These are phyloP conservation scores for Chionographis japonica DNA, from an alignment of 106 monocot genomes.

Conservation along the genomic window DNA sequence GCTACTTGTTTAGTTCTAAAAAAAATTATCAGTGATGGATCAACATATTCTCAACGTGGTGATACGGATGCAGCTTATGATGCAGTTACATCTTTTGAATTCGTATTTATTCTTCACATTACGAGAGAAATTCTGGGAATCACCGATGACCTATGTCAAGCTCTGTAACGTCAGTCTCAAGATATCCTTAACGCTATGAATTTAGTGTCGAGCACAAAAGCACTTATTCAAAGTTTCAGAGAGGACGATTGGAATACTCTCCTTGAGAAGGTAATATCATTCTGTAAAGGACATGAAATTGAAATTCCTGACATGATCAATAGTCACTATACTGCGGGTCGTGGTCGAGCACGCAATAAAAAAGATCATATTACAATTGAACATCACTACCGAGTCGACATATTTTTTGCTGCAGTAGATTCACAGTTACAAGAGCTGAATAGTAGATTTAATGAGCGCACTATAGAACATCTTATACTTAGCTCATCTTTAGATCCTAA, in stretches of 20 bases:
- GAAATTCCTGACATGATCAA: slow-evolving; percentile 7
- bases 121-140: neutral
- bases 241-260: slow-evolving; percentile 6
- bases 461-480: slow-evolving; percentile 11
- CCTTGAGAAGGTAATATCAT: neutral
- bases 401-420: slow-evolving; percentile 11
- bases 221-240: neutral
- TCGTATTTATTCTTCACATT: neutral
- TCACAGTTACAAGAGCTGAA: slow-evolving; percentile 16
- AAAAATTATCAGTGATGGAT: neutral
- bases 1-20: neutral
- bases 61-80: neutral
- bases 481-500: slow-evolving; percentile 3
- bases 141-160: neutral
- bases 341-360: neutral
- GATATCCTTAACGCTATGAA: neutral
- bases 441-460: slow-evolving; percentile 5
- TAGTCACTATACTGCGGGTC: neutral
- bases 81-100: neutral
- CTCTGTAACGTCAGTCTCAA: neutral
- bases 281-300: slow-evolving; percentile 1
- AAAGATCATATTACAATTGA: neutral
- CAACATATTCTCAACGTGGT: neutral
- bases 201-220: neutral
- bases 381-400: slow-evolving; percentile 8